Conservation (phyloP, 495 filamentous ascomycete genomes). For the Penicillium macrosclerotiorum region DNA sequence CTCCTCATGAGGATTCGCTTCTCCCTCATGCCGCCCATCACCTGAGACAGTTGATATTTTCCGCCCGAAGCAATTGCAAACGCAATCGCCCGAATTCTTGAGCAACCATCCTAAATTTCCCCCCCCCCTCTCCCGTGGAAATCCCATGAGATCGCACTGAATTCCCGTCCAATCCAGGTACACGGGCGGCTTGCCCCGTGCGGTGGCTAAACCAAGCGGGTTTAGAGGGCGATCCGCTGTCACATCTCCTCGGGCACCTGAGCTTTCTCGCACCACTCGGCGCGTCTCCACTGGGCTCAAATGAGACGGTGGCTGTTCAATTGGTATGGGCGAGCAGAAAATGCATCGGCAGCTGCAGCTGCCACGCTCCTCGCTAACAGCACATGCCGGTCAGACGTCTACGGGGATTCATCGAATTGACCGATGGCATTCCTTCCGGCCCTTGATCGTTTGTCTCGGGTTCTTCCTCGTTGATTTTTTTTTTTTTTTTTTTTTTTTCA, state of each 20-base stretch:
- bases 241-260: conserved; percentile 30
- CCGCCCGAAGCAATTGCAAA: too few species aligned
- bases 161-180: conserved; percentile 25
- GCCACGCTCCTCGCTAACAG: conserved; percentile 40
- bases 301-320: conserved; percentile 26
- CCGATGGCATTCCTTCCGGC: too few species aligned
- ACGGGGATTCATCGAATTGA: conserved; percentile 1
- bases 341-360: conserved; percentile 39
- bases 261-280: conserved; percentile 18
- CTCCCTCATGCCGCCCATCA: too few species aligned
- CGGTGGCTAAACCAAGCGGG: conserved; percentile 26
- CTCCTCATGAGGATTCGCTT: too few species aligned
- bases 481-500: too few species aligned
- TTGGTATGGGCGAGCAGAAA: conserved; percentile 14
- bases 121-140: too few species aligned
- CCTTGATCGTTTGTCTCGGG: conserved; percentile 22
- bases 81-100: too few species aligned
- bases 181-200: conserved; percentile 14
- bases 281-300: conserved; percentile 30
- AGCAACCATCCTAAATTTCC: too few species aligned
- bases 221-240: conserved; percentile 38
- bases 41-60: too few species aligned
- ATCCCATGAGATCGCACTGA: neutral
- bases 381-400: conserved; percentile 24
- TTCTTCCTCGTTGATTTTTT: too few species aligned